Conservation (phyloP, 345 rosid genomes). For the Linum lewisii region DNA sequence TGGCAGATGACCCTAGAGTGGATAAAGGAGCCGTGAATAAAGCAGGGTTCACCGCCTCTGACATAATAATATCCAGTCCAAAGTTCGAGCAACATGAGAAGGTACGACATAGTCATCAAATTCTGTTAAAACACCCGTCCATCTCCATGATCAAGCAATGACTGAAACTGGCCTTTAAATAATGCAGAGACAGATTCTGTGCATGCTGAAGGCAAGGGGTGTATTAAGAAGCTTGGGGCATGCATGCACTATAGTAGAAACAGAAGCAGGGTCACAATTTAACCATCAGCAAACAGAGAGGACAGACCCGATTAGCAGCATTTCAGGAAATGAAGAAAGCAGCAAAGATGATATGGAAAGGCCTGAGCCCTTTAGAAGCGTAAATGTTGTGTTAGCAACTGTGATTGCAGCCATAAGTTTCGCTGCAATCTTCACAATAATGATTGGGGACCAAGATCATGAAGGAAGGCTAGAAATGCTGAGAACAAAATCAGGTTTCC, state of each 20-base stretch:
- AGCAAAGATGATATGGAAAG: background rate
- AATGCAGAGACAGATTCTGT: too few species aligned
- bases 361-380: background rate
- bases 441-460: background rate
- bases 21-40: constrained; percentile 26
- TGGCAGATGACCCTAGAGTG: constrained; percentile 18
- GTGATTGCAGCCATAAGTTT: constrained; percentile 6
- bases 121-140: background rate
- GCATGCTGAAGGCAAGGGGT: constrained; percentile 1
- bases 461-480: background rate
- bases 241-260: background rate
- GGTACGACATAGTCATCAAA: background rate
- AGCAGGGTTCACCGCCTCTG: constrained; percentile 19
- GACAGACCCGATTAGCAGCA: background rate
- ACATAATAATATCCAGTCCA: constrained; percentile 17
- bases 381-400: constrained; percentile 3
- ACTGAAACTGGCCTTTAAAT: too few species aligned
- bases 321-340: background rate
- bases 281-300: background rate
- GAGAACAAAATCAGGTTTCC: background rate
- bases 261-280: background rate
- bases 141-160: background rate
- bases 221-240: background rate
- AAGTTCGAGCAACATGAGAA: background rate
- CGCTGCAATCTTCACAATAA: background rate